Percentiles rank a stretch among this genome's conserved stretches.
These are phyloP conservation scores for Actinidia chinensis DNA, from an alignment of 179 eudicot species.

Conservation along the genomic window DNA sequence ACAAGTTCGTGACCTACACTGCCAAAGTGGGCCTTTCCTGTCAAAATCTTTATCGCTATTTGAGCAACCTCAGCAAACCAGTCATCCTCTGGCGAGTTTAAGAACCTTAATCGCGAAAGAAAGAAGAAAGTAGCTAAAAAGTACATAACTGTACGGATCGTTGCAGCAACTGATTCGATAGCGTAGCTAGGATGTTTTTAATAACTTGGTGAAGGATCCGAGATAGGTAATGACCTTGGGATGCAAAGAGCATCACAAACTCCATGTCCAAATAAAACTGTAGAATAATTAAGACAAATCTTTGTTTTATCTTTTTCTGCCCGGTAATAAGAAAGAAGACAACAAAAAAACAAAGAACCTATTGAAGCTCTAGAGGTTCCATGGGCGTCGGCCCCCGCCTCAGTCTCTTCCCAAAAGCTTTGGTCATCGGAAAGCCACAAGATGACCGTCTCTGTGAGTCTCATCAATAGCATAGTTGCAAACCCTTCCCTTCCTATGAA, in stretches of 20 bases:
- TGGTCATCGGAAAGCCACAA: conserved; percentile 92
- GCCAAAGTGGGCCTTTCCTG: conserved; percentile 57
- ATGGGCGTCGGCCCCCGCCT: conserved; percentile 62
- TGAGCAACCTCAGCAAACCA: conserved; percentile 94
- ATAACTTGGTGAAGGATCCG: conserved; percentile 84
- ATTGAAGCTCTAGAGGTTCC: conserved; percentile 88
- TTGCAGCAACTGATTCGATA: conserved; percentile 74
- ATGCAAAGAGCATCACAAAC: conserved; percentile 87
- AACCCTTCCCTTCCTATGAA: conserved; percentile 88
- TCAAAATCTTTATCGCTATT: conserved; percentile 72
- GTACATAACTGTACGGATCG: conserved; percentile 82
- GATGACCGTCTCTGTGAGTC: conserved; percentile 83
- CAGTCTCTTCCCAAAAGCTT: conserved; percentile 85
- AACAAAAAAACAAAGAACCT: conserved; percentile 39
- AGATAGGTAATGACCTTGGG: conserved; percentile 93
- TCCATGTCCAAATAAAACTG: conserved; percentile 98
- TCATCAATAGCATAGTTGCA: conserved; percentile 79
- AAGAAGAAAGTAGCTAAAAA: background rate
- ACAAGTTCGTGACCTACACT: conserved; percentile 36
- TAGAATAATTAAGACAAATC: conserved; percentile 5
- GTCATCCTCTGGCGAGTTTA: conserved; percentile 82
- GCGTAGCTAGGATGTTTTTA: conserved; percentile 74
- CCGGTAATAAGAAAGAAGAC: background rate
- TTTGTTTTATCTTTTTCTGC: background rate
- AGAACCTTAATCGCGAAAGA: conserved; percentile 3